Percentiles rank a stretch among this genome's conserved stretches.
These are phyloP conservation scores for Pulveroboletus sp. DNA, from an alignment of 768 basidiomycete species.

Conservation along the genomic window DNA sequence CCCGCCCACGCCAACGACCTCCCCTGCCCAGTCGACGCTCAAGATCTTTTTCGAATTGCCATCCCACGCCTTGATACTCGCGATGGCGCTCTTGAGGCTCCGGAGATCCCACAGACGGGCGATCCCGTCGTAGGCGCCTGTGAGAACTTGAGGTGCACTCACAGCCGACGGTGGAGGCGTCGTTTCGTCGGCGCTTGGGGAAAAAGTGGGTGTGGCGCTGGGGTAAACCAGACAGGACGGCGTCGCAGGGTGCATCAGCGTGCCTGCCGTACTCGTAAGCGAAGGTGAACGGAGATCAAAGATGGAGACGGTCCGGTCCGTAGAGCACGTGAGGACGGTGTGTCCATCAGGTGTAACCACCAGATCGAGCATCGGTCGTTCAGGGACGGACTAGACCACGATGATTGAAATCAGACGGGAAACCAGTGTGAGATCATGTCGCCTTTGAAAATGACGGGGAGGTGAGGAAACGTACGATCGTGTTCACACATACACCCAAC, in stretches of 20 bases:
- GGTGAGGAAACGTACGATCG: conserved; percentile 45
- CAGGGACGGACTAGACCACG: conserved; percentile 50
- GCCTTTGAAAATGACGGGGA: neutral
- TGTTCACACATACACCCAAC: conserved; percentile 62
- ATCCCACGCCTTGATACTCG: conserved; percentile 59
- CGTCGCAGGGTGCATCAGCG: neutral
- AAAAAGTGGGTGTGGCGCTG: neutral
- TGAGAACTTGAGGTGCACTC: conserved; percentile 50
- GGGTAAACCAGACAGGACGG: neutral
- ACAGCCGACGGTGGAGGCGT: neutral
- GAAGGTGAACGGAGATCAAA: neutral
- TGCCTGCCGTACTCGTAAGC: neutral
- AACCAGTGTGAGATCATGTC: neutral
- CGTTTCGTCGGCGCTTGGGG: neutral
- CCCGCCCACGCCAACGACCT: conserved; percentile 48
- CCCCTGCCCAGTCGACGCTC: conserved; percentile 52
- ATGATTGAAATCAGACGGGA: neutral
- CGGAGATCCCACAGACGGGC: conserved; percentile 77
- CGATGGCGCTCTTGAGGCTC: conserved; percentile 59
- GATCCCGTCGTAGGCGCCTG: conserved; percentile 73
- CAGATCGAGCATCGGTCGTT: conserved; percentile 72
- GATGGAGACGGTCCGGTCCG: neutral
- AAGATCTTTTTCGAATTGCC: conserved; percentile 50
- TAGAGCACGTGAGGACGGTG: neutral
- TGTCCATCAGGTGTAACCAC: conserved; percentile 32